These are phyloP conservation scores for Wickerhamomyces mucosus DNA, from an alignment of 805 yeast genomes.

Conservation along the genomic window DNA sequence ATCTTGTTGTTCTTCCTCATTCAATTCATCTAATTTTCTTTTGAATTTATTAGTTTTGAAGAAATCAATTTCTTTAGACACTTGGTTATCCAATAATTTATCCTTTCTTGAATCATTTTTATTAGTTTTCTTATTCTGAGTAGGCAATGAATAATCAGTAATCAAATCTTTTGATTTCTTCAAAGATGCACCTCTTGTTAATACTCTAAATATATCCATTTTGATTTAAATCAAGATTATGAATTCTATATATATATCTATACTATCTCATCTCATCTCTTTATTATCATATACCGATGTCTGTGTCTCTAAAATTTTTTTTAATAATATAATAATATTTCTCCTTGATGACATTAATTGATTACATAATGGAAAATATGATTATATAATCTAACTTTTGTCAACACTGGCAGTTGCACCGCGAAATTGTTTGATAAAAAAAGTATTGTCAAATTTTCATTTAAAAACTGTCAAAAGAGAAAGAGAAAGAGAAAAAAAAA, in stretches of 20 bases:
- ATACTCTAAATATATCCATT: conserved; percentile 85
- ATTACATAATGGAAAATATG: too few relatives aligned
- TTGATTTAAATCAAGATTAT: not conserved
- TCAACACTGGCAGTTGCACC: too few relatives aligned
- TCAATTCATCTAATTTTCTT: conserved; percentile 18
- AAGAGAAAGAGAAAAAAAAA: too few relatives aligned
- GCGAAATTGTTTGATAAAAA: too few relatives aligned
- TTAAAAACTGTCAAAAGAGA: too few relatives aligned
- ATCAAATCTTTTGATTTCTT: conserved; percentile 36
- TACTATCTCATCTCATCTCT: conserved; percentile 6
- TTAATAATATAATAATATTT: not conserved
- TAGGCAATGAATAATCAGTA: conserved; percentile 21
- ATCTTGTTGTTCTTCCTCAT: conserved; percentile 18
- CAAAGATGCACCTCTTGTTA: conserved; percentile 78
- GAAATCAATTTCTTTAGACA: conserved; percentile 74
- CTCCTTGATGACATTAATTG: too few relatives aligned
- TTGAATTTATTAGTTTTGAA: conserved; percentile 48
- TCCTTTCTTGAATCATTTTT: conserved; percentile 23
- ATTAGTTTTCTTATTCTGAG: conserved; percentile 13
- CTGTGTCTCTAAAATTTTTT: conserved; percentile 1
- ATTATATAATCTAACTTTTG: too few relatives aligned
- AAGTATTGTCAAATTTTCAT: too few relatives aligned
- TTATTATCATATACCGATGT: too few relatives aligned
- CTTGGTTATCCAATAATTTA: conserved; percentile 34
- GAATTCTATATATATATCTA: not conserved